Evolutionary conservation across 1,284 basidiomycete genomes (phyloP), one percentile per base, ranked within the genome.

Genomic region (Puccinia sorghi): DNA sequence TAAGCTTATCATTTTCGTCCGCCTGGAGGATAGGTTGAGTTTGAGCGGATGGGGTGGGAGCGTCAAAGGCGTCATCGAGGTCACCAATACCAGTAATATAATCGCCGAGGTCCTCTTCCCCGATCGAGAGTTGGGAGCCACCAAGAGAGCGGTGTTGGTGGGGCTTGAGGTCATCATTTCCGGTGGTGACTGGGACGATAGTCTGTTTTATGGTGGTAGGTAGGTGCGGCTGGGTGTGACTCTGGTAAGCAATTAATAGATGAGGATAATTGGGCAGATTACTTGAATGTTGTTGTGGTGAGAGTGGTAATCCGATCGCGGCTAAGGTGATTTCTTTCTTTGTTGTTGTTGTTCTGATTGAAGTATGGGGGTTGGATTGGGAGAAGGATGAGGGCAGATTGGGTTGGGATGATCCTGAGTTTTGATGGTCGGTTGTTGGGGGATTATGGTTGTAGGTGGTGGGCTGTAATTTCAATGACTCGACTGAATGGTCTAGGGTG

Each of bases 31-130:
- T 71, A 12, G 37, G 25, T 13, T 15, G 20, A 22, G 43, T 67
- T 12, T 17, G 59, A 9, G 11, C 37, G 37, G 59, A 20, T 39
- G 59, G 43, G 20, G 5, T 32, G 39, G 66, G 66, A 9, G 0
- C 25, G 48, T 67, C 56, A 39, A 72, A 72, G 52, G 71, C 71
- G 15, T 72, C 71, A 41, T 72, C 71, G 9, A 72, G 56, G 27
- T 72, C 71, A 13, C 71, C 71, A 12, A 72, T 17, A 9, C 71
- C 71, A 9, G 71, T 72, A 41, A 72, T 72, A 61, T 59, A 72
- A 61, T 72, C 56, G 20, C 52, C 71, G 1, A 61, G 54, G 8
- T 72, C 71, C 17, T 72, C 70, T 17, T 72, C 70, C 17, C 27
- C 70, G 25, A 56, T 41, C 7, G 50, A 17, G 39, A 56, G 39